Base-by-base conservation (phyloP, 805 yeast species). In the Phaffomyces thermotolerans region DNA sequence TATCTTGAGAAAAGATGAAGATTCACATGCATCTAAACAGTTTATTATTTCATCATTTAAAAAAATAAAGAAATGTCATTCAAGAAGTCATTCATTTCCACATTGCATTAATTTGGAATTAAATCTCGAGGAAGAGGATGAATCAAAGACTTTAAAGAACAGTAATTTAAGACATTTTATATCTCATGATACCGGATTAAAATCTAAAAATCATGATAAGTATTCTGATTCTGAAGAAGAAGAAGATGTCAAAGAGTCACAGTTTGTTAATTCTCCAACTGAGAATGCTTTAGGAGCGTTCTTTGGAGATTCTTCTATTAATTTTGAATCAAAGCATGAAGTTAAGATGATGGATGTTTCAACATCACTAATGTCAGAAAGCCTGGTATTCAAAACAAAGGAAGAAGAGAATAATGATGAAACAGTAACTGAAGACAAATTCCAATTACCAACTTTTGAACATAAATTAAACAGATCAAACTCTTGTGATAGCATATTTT, bases 401-500 rank as follows among this genome's bases (percentile, higher is more conserved):
- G 29, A 27, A 8, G 22, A 33, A 17, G 35, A 33, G 10, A 20
- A 20, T n/a, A n/a, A n/a, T n/a, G n/a, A n/a, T n/a, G n/a, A n/a
- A n/a, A n/a, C n/a, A n/a, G n/a, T n/a, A n/a, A n/a, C n/a, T n/a
- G 38, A 36, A 14, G 39, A 44, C 4, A 43, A 46, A 20, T 44
- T 41, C 27, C 14, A 34, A 8, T 17, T 43, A 1, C 56, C 56
- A 14, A 45, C 51, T 2, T 57, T 53, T 37, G 54, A 51, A 27
- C 61, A 56, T 37, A 52, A 41, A 25, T 48, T 58, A 37, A 55
- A 55, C 44, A 50, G 62, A 48, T 55, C 62, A 12, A 58, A 54
- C 38, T 58, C 62, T 2, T 57, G 58, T 45, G 60, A 58, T 40
- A 51, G 57, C 34, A 53, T 58, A 12, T 58, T 58, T 42, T 54